Evolutionary conservation across 345 rosid species (phyloP).

Genomic region (Hevea brasiliensis): DNA sequence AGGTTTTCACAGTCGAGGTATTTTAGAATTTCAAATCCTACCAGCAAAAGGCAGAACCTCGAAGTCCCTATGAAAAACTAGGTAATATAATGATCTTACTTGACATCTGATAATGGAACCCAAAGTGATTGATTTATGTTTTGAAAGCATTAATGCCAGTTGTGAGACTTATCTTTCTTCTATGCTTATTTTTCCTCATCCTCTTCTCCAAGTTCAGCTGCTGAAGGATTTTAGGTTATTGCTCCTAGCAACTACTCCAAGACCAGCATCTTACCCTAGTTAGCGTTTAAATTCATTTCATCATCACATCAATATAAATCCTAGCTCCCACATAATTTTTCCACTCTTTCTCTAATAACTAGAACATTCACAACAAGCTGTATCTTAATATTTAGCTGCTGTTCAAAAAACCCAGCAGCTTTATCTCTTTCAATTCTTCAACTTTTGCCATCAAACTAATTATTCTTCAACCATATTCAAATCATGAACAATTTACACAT

Average conservation of each 20-base stretch:
- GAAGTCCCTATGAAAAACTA: background rate
- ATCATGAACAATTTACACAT: background rate
- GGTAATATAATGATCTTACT: background rate
- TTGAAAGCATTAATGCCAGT: background rate
- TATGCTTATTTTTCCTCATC: background rate
- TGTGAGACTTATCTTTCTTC: background rate
- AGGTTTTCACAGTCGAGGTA: background rate
- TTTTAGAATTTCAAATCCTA: background rate
- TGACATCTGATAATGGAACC: background rate
- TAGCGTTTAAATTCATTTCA: conserved; percentile 7
- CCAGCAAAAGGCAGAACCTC: background rate
- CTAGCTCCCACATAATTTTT: background rate
- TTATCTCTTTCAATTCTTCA: background rate
- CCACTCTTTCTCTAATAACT: background rate
- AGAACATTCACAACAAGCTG: background rate
- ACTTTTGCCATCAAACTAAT: background rate
- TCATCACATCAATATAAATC: background rate
- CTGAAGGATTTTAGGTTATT: background rate
- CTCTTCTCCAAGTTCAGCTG: background rate
- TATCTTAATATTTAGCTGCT: background rate
- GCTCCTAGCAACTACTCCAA: background rate
- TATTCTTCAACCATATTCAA: background rate
- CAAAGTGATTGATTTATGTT: background rate
- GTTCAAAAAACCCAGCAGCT: background rate
- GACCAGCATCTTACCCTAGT: background rate